Evolutionary conservation across 441 rosid species (phyloP), one percentile per base, ranked within the genome.

Genomic region (Iberis amara): DNA sequence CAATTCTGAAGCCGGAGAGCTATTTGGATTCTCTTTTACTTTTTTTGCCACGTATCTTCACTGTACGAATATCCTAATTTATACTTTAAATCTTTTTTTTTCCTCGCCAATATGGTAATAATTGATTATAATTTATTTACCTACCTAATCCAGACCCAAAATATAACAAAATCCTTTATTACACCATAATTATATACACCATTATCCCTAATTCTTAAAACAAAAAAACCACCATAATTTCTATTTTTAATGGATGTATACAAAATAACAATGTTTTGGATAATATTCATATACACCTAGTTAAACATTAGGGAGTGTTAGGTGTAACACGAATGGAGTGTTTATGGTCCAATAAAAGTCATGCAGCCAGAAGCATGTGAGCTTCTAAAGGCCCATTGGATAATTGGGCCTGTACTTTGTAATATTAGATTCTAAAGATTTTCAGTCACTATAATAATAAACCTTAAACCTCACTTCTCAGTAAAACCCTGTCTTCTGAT

Each of bases 401-500:
- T 10, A 8, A 26, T 11, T 18, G 35, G 57, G 65, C 57, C 36
- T 32, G n/a, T n/a, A n/a, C n/a, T 14, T 7, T 24, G 2, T 2
- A 1, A 12, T 35, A 5, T n/a, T 0, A 14, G 1, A 24, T 1
- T 1, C 0, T 1, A 11, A 2, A 33, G 8, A 36, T 28, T 38
- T 31, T 7, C 5, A 14, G 1, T 43, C 23, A 30, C 8, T 28
- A 51, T 12, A 30, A 51, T 46, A 45, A 47, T 24, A 24, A 24
- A 4, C 3, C 31, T 28, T 28, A 62, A 68, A 68, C 69, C 69
- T 24, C 55, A 10, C 3, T 5, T 13, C n/a, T 47, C 44, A 23
- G 4, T 26, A 66, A 69, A 81, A 74, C 75, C 76, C 70, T 60
- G 41, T 11, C 37, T 18, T 21, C 6, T 12, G 38, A n/a, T 38